phyloP scores from a whole-genome alignment of 352 stramenopile species.

The Phytophthora lateralis region DNA sequence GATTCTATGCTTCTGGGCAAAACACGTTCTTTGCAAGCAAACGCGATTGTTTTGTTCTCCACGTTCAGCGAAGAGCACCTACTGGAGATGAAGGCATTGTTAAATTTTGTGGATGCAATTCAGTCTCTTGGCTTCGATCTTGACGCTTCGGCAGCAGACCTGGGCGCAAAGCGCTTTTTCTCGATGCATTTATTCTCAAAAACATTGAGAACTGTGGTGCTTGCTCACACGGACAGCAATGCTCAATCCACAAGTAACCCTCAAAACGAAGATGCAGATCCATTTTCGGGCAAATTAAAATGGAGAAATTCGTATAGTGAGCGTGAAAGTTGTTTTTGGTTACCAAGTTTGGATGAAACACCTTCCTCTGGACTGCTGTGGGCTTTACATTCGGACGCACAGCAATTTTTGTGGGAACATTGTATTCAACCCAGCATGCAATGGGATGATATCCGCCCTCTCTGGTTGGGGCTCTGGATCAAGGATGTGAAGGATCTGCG shows the following conservation, averaged over 20 bases:
- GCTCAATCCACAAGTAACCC: constrained; percentile 17
- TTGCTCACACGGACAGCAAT: constrained; percentile 14
- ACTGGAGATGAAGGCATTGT: constrained; percentile 72
- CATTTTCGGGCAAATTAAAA: constrained; percentile 18
- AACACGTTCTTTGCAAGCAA: constrained; percentile 27
- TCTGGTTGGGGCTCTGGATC: constrained; percentile 85
- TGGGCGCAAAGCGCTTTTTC: constrained; percentile 79
- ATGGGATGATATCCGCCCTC: constrained; percentile 65
- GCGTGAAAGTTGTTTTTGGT: constrained; percentile 16
- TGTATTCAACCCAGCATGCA: constrained; percentile 59
- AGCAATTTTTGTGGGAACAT: constrained; percentile 76
- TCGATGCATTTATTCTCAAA: constrained; percentile 71
- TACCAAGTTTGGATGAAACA: constrained; percentile 47
- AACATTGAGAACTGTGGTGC: constrained; percentile 56
- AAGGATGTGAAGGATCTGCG: constrained; percentile 77
- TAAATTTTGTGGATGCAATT: constrained; percentile 70
- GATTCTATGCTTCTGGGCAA: constrained; percentile 41
- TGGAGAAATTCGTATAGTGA: constrained; percentile 31
- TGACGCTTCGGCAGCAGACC: constrained; percentile 74
- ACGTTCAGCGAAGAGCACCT: constrained; percentile 73
- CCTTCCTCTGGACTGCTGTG: constrained; percentile 79
- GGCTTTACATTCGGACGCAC: constrained; percentile 85
- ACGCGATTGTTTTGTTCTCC: constrained; percentile 62
- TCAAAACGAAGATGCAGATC: constrained; percentile 27
- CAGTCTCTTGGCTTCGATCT: constrained; percentile 81